Evolutionary conservation across 2,329 filamentous ascomycete genomes (phyloP).

Genomic region (Paraphoma sp.): DNA sequence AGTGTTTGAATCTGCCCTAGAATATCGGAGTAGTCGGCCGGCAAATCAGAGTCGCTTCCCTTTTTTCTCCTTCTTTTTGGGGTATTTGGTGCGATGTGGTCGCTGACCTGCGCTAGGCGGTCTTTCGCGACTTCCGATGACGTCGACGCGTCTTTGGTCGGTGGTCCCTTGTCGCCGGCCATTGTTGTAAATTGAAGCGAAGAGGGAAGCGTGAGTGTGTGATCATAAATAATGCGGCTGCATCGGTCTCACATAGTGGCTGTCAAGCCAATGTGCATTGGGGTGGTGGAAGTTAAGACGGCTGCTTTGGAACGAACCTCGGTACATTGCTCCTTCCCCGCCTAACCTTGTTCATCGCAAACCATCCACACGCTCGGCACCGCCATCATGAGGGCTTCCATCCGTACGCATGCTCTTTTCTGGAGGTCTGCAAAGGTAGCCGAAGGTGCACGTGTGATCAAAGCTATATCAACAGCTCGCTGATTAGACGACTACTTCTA

Average conservation of each 20-base stretch:
- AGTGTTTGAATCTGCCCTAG: constrained; percentile 63
- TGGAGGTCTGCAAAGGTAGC: too few species aligned
- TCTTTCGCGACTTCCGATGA: constrained; percentile 44
- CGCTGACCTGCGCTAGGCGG: constrained; percentile 57
- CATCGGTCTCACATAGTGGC: constrained; percentile 26
- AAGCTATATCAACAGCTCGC: too few species aligned
- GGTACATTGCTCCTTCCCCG: constrained; percentile 32
- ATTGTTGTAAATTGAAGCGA: constrained; percentile 12
- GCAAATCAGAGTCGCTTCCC: constrained; percentile 52
- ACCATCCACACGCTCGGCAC: background rate
- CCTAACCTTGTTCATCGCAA: constrained; percentile 14
- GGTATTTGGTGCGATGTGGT: constrained; percentile 50
- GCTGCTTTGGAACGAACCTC: constrained; percentile 30
- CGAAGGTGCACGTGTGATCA: too few species aligned
- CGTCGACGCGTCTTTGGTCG: constrained; percentile 25
- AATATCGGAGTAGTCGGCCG: constrained; percentile 68
- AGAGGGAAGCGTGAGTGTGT: background rate
- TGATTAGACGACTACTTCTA: too few species aligned
- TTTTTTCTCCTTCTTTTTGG: constrained; percentile 46
- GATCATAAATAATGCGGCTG: background rate
- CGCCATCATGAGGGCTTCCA: background rate
- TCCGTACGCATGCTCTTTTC: too few species aligned
- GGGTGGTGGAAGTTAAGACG: constrained; percentile 24
- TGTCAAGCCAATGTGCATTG: background rate
- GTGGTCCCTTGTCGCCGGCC: constrained; percentile 27